phyloP scores from a whole-genome alignment of 306 rosid genomes.

The Prunus dulcis region DNA sequence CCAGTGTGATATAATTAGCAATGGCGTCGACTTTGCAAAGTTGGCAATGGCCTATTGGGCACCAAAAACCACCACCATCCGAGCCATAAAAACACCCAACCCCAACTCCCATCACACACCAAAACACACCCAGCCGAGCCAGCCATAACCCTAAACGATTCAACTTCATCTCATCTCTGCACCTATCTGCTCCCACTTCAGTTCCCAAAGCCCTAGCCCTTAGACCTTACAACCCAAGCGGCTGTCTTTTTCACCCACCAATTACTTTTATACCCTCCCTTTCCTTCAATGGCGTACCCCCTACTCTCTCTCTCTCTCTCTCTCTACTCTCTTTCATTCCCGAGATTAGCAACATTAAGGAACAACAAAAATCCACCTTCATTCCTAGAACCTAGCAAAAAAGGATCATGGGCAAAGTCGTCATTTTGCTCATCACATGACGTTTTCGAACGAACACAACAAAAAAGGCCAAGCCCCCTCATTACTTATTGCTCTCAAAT shows the following conservation, averaged over 20 bases:
- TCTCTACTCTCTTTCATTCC: constrained; percentile 48
- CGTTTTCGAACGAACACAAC: constrained; percentile 26
- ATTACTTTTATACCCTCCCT: constrained; percentile 46
- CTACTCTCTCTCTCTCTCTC: no score
- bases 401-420: constrained; percentile 28
- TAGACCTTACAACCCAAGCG: constrained; percentile 75
- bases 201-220: constrained; percentile 91
- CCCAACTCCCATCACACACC: neutral
- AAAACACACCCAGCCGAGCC: neutral
- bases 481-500: constrained; percentile 15
- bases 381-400: constrained; percentile 20
- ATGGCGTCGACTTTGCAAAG: no score
- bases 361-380: constrained; percentile 33
- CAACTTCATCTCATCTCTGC: constrained; percentile 27
- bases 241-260: constrained; percentile 34
- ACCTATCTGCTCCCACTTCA: constrained; percentile 62
- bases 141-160: constrained; percentile 31
- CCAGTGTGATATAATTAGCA: neutral
- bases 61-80: neutral
- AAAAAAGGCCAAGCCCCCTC: constrained; percentile 29
- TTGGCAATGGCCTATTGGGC: neutral
- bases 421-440: constrained; percentile 19
- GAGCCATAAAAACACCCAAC: constrained; percentile 7
- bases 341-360: constrained; percentile 44
- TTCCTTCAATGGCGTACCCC: constrained; percentile 30